These are phyloP conservation scores for Adiantum capillusveneris DNA, from an alignment of 75 land plant genomes.

Conservation along the genomic window DNA sequence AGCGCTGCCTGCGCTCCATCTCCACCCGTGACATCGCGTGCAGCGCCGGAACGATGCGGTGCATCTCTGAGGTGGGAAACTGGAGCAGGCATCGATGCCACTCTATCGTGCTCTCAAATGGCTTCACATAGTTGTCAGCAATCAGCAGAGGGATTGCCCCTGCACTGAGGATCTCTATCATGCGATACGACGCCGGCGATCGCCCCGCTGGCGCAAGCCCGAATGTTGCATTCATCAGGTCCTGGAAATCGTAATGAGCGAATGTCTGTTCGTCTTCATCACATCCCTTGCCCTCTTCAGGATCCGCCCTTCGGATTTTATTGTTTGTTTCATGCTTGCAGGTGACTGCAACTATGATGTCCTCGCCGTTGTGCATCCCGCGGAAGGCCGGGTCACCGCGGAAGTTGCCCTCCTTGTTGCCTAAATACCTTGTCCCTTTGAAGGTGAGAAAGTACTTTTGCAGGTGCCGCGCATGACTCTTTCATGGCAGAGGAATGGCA, in stretches of 20 bases:
- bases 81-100: conserved; percentile 28
- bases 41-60: conserved; percentile 18
- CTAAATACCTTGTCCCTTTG: conserved; percentile 26
- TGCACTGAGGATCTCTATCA: conserved; percentile 29
- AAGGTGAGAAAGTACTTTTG: conserved; percentile 22
- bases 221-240: conserved; percentile 35
- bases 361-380: conserved; percentile 24
- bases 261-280: conserved; percentile 19
- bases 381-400: conserved; percentile 13
- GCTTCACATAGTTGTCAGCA: too few species aligned
- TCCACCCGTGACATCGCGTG: conserved; percentile 31
- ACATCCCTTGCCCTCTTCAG: conserved; percentile 15
- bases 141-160: too few species aligned
- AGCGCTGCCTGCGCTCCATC: conserved; percentile 15
- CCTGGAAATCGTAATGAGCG: conserved; percentile 1
- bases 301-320: conserved; percentile 14
- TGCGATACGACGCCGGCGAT: conserved; percentile 22
- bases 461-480: too few species aligned
- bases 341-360: too few species aligned
- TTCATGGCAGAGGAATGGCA: conserved; percentile 30
- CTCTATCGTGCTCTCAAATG: conserved; percentile 22
- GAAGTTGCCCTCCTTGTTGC: too few species aligned
- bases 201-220: conserved; percentile 29
- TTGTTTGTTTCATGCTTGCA: conserved; percentile 24
- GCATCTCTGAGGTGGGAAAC: conserved; percentile 33